Evolutionary conservation across 345 rosid species (phyloP).

Genomic region (Salix exigua): DNA sequence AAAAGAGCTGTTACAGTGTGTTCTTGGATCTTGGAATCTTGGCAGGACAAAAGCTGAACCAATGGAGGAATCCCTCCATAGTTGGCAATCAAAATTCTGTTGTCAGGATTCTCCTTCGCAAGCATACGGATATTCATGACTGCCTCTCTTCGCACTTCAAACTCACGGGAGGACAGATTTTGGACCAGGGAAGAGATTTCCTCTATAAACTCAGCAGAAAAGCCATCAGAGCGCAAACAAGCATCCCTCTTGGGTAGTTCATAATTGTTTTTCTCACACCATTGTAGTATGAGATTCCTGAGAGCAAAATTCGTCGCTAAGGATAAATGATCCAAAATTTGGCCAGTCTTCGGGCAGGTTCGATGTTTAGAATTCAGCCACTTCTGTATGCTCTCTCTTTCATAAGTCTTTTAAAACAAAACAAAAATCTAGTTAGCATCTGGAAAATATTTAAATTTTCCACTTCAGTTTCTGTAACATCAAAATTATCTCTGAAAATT

Average conservation of each 20-base stretch:
- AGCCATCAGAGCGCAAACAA: conserved; percentile 10
- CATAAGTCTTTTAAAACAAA: conserved; percentile 44
- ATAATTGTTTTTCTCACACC: conserved; percentile 51
- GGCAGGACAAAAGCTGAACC: conserved; percentile 45
- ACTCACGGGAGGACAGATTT: conserved; percentile 34
- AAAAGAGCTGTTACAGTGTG: conserved; percentile 64
- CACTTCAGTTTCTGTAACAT: background rate
- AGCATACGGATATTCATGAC: conserved; percentile 48
- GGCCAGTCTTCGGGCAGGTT: conserved; percentile 66
- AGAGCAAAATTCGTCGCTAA: conserved; percentile 57
- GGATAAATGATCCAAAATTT: conserved; percentile 39
- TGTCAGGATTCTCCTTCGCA: conserved; percentile 53
- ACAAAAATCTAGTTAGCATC: background rate
- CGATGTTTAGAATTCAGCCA: conserved; percentile 54
- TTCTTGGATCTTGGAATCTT: conserved; percentile 48
- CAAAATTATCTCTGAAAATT: background rate
- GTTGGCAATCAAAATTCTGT: conserved; percentile 52
- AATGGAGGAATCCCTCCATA: conserved; percentile 46
- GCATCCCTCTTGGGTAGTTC: conserved; percentile 46
- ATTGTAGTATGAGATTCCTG: conserved; percentile 50
- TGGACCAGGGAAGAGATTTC: conserved; percentile 40
- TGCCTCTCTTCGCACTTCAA: conserved; percentile 31
- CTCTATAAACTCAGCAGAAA: conserved; percentile 31
- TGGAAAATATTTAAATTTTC: background rate
- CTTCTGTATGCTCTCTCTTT: conserved; percentile 50